Evolutionary conservation across 192 early-diverging fungal genomes (phyloP).

Genomic region (Dispira parvispora): DNA sequence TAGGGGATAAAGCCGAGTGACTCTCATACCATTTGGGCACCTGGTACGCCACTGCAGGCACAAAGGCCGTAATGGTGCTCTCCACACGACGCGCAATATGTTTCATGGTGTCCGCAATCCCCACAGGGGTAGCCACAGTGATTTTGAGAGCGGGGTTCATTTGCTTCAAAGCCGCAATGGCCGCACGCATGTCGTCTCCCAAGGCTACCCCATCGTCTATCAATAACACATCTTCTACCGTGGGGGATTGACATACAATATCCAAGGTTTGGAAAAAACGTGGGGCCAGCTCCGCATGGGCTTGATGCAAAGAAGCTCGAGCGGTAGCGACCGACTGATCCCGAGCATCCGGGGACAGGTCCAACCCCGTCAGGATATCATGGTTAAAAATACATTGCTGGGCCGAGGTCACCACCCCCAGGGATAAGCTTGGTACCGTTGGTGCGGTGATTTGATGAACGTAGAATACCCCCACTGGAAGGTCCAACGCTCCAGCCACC

Average conservation of each 20-base stretch:
- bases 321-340: neutral
- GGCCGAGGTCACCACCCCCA: conserved; percentile 4
- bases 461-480: conserved; percentile 5
- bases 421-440: neutral
- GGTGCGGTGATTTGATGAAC: conserved; percentile 1
- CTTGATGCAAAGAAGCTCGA: neutral
- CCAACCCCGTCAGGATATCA: neutral
- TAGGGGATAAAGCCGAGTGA: neutral
- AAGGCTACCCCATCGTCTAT: conserved; percentile 30
- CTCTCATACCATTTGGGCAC: conserved; percentile 1
- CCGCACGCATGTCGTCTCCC: conserved; percentile 30
- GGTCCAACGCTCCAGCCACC: neutral
- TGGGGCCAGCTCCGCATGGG: neutral
- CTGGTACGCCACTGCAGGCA: neutral
- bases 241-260: neutral
- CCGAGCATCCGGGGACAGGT: neutral
- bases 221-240: conserved; percentile 13
- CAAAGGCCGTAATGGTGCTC: conserved; percentile 21
- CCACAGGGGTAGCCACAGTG: conserved; percentile 25
- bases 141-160: neutral
- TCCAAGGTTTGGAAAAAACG: neutral
- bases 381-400: neutral
- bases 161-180: conserved; percentile 12
- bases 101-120: conserved; percentile 26
- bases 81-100: conserved; percentile 22